Evolutionary conservation across 495 filamentous ascomycete species (phyloP).

Genomic region (Aspergillus funiculosus): DNA sequence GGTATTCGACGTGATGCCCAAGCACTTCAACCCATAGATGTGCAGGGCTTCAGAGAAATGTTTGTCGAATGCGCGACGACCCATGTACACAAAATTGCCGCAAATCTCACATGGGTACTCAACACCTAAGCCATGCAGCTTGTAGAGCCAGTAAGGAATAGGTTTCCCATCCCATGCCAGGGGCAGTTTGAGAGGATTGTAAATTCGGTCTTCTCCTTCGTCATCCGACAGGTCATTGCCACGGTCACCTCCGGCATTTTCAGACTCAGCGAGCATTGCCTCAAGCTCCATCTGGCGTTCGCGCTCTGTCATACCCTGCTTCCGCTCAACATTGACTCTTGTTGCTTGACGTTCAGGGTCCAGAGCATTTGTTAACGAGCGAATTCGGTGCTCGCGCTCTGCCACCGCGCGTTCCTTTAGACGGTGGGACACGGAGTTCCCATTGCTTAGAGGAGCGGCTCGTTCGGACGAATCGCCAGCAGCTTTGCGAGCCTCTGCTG

Average conservation of each 20-base stretch:
- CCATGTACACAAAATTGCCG: conserved; percentile 97
- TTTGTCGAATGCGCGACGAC: conserved; percentile 91
- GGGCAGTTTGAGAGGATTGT: conserved; percentile 94
- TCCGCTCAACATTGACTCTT: conserved; percentile 85
- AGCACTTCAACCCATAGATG: conserved; percentile 84
- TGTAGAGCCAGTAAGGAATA: conserved; percentile 98
- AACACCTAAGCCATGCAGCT: conserved; percentile 89
- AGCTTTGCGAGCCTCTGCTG: conserved; percentile 56
- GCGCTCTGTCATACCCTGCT: conserved; percentile 91
- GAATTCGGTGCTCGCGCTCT: conserved; percentile 78
- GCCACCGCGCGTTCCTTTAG: conserved; percentile 89
- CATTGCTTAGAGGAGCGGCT: conserved; percentile 19
- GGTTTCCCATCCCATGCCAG: conserved; percentile 97
- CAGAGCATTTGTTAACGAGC: conserved; percentile 69
- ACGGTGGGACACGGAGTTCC: conserved; percentile 42
- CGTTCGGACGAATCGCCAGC: conserved; percentile 27
- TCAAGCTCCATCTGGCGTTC: conserved; percentile 90
- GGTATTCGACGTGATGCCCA: conserved; percentile 83
- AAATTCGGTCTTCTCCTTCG: conserved; percentile 73
- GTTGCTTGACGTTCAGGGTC: conserved; percentile 77
- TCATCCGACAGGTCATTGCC: conserved; percentile 59
- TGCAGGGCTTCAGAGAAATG: conserved; percentile 93
- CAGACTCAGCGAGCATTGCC: conserved; percentile 65
- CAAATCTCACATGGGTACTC: conserved; percentile 96
- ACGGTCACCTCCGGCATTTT: conserved; percentile 38